Evolutionary conservation across 2,329 filamentous ascomycete genomes (phyloP).

Genomic region (Coniochaeta prunicola): DNA sequence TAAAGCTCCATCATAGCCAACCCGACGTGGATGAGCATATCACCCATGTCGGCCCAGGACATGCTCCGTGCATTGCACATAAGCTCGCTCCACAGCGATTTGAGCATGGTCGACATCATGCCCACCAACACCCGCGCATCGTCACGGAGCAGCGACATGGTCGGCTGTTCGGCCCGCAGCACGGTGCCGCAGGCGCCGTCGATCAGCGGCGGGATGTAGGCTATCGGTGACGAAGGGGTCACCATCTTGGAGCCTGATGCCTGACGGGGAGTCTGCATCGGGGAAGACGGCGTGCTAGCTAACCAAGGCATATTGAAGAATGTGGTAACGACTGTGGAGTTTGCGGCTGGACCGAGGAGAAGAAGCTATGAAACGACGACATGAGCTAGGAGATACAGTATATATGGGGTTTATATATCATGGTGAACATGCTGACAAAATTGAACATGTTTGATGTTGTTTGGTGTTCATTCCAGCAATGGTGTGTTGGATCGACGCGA

Average conservation of each 20-base stretch:
- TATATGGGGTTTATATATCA: background rate
- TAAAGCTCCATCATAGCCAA: constrained; percentile 17
- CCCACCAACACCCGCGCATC: constrained; percentile 15
- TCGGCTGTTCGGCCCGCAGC: constrained; percentile 17
- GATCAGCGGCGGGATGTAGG: constrained; percentile 26
- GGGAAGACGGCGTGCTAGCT: background rate
- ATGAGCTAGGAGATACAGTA: background rate
- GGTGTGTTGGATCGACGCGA: background rate
- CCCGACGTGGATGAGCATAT: constrained; percentile 15
- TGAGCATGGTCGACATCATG: constrained; percentile 14
- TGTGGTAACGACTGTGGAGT: background rate
- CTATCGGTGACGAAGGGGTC: constrained; percentile 12
- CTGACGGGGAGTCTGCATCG: background rate
- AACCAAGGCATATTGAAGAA: background rate
- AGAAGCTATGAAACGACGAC: background rate
- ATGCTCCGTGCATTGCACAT: constrained; percentile 11
- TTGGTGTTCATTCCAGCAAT: background rate
- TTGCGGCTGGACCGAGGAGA: background rate
- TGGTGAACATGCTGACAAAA: background rate
- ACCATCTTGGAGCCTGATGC: background rate
- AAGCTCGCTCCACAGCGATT: constrained; percentile 9
- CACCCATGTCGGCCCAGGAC: constrained; percentile 13
- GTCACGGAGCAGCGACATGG: constrained; percentile 13
- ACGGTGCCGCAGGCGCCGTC: constrained; percentile 26
- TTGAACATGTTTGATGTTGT: background rate